Conservation (phyloP, 345 rosid species). For the Zanthoxylum bungeanum region DNA sequence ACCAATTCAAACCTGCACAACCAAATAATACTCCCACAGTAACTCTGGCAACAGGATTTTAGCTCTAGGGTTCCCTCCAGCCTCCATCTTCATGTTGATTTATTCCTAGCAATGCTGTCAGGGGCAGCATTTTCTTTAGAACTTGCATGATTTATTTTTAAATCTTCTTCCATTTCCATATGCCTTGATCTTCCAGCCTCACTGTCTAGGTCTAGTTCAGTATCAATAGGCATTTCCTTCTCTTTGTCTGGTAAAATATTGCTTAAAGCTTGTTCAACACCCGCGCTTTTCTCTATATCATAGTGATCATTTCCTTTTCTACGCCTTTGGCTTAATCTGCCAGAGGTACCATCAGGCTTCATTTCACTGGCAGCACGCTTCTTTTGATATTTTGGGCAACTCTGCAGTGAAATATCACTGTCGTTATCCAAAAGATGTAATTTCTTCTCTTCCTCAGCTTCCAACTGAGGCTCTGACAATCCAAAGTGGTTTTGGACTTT, state of each 20-base stretch:
- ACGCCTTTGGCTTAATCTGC: constrained; percentile 46
- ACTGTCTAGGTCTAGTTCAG: constrained; percentile 15
- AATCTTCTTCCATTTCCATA: not conserved
- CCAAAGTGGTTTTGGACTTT: constrained; percentile 5
- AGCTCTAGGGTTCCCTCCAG: not conserved
- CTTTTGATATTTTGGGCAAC: constrained; percentile 13
- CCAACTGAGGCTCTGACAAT: constrained; percentile 10
- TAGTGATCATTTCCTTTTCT: constrained; percentile 6
- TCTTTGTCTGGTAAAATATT: not conserved
- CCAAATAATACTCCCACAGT: too few relatives aligned
- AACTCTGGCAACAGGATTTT: not conserved
- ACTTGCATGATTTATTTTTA: too few relatives aligned
- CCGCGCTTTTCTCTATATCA: not conserved
- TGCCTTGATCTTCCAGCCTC: constrained; percentile 17
- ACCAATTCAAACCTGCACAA: too few relatives aligned
- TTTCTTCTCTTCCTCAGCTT: constrained; percentile 17
- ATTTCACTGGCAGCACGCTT: constrained; percentile 26
- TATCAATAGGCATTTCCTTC: constrained; percentile 1
- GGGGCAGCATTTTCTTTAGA: too few relatives aligned
- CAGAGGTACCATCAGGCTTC: constrained; percentile 38
- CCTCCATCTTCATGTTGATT: constrained; percentile 13
- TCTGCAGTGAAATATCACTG: not conserved
- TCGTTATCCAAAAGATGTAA: not conserved
- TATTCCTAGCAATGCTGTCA: too few relatives aligned
- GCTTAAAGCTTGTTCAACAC: not conserved